Conservation (phyloP, 1,284 basidiomycete genomes). For the Afroboletus lepidellus region DNA sequence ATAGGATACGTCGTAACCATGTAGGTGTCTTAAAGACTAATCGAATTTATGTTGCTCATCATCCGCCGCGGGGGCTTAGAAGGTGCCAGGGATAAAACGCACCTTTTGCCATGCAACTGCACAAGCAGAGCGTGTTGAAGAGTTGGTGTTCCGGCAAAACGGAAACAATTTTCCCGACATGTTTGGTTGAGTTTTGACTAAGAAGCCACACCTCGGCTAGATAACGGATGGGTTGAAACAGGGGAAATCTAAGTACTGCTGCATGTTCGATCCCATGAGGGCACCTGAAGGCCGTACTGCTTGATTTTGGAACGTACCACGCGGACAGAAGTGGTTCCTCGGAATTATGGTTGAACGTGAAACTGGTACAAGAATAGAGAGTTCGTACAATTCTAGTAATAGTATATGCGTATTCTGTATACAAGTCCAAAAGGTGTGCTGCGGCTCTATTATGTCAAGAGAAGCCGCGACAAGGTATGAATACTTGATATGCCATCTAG, state of each 20-base stretch:
- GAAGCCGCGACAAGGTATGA: conserved; percentile 5
- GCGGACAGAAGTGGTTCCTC: conserved; percentile 7
- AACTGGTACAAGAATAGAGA: conserved; percentile 22
- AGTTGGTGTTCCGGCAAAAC: background rate
- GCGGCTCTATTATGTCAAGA: conserved; percentile 15
- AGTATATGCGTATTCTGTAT: conserved; percentile 7
- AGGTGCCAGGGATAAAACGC: conserved; percentile 33
- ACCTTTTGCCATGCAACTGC: conserved; percentile 47
- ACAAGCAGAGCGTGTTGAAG: background rate
- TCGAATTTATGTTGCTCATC: conserved; percentile 66
- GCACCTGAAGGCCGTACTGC: background rate
- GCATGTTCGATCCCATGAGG: conserved; percentile 2
- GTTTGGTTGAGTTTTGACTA: conserved; percentile 16
- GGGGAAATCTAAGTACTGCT: background rate
- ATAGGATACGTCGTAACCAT: conserved; percentile 28
- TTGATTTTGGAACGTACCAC: background rate
- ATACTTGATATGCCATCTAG: conserved; percentile 14
- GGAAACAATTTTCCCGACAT: background rate
- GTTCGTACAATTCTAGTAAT: conserved; percentile 15
- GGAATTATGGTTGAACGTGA: conserved; percentile 9
- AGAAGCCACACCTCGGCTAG: background rate
- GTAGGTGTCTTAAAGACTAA: conserved; percentile 81
- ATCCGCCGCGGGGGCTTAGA: conserved; percentile 19
- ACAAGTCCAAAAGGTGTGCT: conserved; percentile 12
- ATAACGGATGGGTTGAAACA: conserved; percentile 11